These are phyloP conservation scores for Rubus parviflorus DNA, from an alignment of 306 rosid genomes.

Conservation along the genomic window DNA sequence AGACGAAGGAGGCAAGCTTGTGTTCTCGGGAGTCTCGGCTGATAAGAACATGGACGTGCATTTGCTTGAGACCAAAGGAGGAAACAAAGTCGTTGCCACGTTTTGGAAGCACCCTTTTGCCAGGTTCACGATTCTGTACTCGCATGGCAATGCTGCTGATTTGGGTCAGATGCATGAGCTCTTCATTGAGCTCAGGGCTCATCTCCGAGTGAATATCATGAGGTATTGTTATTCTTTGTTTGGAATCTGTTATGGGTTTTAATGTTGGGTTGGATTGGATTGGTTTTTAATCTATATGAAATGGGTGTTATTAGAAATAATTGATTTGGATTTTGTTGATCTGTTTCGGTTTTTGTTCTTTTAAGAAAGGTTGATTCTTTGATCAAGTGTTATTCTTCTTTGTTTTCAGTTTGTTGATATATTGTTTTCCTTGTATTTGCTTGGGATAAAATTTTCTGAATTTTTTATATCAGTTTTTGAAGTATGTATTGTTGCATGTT, in stretches of 20 bases:
- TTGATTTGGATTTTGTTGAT: not conserved
- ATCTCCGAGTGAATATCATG: conserved; percentile 92
- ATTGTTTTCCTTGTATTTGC: not conserved
- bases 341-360: not conserved
- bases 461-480: not conserved
- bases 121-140: conserved; percentile 79
- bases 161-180: conserved; percentile 95
- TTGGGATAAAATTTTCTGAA: not conserved
- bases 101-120: conserved; percentile 90
- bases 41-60: conserved; percentile 72
- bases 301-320: too few relatives aligned
- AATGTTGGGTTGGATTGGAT: not conserved
- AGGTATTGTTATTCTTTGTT: conserved; percentile 36
- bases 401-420: not conserved
- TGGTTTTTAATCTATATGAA: too few relatives aligned
- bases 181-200: conserved; percentile 94
- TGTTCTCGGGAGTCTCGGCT: conserved; percentile 68
- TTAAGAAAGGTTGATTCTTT: not conserved
- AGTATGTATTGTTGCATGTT: not conserved
- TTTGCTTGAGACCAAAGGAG: conserved; percentile 63
- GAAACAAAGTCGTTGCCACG: conserved; percentile 78
- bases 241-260: too few relatives aligned
- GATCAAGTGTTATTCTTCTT: not conserved
- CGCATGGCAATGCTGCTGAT: conserved; percentile 99
- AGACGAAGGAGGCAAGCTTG: conserved; percentile 53